Evolutionary conservation across 345 rosid genomes (phyloP), one percentile per base, ranked within the genome.

Genomic region (Cardamine chenopodiifolia): DNA sequence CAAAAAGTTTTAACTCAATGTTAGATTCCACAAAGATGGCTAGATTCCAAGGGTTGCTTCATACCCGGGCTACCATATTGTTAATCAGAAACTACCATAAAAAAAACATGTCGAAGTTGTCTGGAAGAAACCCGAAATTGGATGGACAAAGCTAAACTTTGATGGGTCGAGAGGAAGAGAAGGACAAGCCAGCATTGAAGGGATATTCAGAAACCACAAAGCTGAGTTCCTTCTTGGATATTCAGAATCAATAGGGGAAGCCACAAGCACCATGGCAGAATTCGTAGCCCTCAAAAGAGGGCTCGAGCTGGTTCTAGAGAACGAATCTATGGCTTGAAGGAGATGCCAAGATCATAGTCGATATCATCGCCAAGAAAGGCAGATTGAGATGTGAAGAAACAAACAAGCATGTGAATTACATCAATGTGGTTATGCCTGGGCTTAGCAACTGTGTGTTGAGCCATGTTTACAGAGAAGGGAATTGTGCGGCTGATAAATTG

Each of bases 81-180:
- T 68, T 84, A 49, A 50, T 70, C 23, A 76, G 90, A 74, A 82
- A 72, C 66, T 81, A 72, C 59, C 96, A 85, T 73, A 84, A 78
- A 62, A 78, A 62, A 65, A 82, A 55, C 74, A 84, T n/a, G 80
- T 85, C 26, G 82, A 89, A 10, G 98, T 90, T 63, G 60, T 91
- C 6, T 93, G 98, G 98, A 68, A 82, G 74, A 91, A 78, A 62
- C 98, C 96, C 0, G 17, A 82, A 63, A 61, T 37, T 1, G 94
- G 97, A 2, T 89, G 97, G 92, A 93, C 90, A 10, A 93, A 93
- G 62, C 72, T 91, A 12, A 93, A 93, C 88, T 91, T 85, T 5
- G 97, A 93, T 47, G 98, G 97, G 7, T 91, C 97, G 0, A 83
- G 77, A 75, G 85, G 84, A 22, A 77, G 75, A 45, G 66, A 73